Evolutionary conservation across 1,284 basidiomycete species (phyloP).

Genomic region (Sanghuangporus weigelae): DNA sequence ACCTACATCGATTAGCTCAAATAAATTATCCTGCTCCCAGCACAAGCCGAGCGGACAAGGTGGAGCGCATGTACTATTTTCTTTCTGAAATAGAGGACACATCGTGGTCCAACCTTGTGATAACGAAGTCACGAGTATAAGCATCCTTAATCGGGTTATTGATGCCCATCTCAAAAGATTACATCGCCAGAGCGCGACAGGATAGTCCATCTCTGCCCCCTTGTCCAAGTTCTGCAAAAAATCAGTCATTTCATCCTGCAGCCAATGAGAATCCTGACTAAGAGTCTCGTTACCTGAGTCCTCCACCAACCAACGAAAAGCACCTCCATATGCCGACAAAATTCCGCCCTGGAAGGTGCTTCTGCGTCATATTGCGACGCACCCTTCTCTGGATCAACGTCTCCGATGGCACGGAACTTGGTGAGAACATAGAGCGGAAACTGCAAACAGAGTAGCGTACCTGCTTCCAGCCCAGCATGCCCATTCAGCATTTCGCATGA

Average conservation of each 20-base stretch:
- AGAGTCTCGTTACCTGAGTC: too few relatives aligned
- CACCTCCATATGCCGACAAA: too few relatives aligned
- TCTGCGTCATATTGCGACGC: not conserved
- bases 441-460: not conserved
- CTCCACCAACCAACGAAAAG: too few relatives aligned
- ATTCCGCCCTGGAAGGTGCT: not conserved
- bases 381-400: not conserved
- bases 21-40: not conserved
- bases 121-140: not conserved
- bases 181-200: not conserved
- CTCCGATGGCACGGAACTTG: not conserved
- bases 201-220: not conserved
- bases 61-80: not conserved
- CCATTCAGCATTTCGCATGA: not conserved
- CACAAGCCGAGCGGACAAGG: not conserved
- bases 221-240: not conserved
- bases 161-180: not conserved
- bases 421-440: not conserved
- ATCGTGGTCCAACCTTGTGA: not conserved
- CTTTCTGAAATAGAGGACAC: not conserved
- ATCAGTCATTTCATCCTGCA: not conserved
- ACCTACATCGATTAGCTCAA: too few relatives aligned
- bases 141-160: not conserved
- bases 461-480: not conserved
- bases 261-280: too few relatives aligned